Evolutionary conservation across 768 basidiomycete genomes (phyloP), one percentile per base, ranked within the genome.

Genomic region (Kwoniella newhampshirensis): DNA sequence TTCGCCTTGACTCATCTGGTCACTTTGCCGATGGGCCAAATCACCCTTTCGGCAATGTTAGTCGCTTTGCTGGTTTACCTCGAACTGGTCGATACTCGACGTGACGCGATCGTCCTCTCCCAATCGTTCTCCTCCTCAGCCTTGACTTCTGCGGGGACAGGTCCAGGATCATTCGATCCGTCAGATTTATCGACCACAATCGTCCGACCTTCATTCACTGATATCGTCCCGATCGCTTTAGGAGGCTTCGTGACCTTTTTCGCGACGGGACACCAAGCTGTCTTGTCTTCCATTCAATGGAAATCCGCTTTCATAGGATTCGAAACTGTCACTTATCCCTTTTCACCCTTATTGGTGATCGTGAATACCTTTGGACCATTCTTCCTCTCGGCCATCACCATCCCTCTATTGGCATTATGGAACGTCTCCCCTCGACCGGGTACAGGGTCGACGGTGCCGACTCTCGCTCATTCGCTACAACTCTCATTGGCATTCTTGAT

Each of bases 281-380:
- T 86, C 2, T 81, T 98, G 36, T 82, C 90, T 1, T 87, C 89
- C 2, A 83, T 99, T 40, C 94, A 98, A 65, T 99, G 94, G 96
- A 96, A 96, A 75, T 78, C 87, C 1, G 93, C 88, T 6, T 99
- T 98, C 76, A 74, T 97, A 26, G 81, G 81, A 3, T 81, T 99
- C 53, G 83, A 85, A 1, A 84, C 81, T 0, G 79, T 91, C 41
- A 79, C 77, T 11, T 91, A 89, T 71, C 86, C 87, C 0, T 82
- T 84, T 66, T 86, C 92, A 0, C 86, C 86, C 0, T 42, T 88
- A 1, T 85, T 90, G 23, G 86, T 91, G 4, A 74, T 82, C 2
- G 75, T 87, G 58, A 98, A 98, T 75, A 85, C 87, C 6, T 78
- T 90, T 51, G 89, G 91, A 0, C 82, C 88, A 0, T 78, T 86